Percentiles rank a stretch among this genome's conserved stretches.
These are phyloP conservation scores for Gossypium trilobum DNA, from an alignment of 441 rosid genomes.

Conservation along the genomic window DNA sequence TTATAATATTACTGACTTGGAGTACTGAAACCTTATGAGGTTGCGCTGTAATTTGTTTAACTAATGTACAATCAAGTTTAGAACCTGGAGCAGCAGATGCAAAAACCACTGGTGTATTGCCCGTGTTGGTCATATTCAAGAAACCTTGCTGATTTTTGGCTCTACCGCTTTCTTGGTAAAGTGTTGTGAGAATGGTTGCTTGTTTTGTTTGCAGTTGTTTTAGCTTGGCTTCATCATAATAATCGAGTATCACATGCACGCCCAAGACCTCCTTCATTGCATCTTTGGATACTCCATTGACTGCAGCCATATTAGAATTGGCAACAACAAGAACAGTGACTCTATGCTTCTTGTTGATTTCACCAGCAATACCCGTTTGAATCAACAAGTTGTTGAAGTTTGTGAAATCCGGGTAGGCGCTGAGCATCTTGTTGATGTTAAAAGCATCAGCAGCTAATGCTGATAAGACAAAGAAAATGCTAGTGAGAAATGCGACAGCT, in stretches of 20 bases:
- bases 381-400: slow-evolving; percentile 19
- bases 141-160: slow-evolving; percentile 24
- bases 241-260: slow-evolving; percentile 30
- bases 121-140: slow-evolving; percentile 15
- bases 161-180: slow-evolving; percentile 24
- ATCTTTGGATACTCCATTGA: neutral
- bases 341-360: slow-evolving; percentile 20
- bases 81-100: slow-evolving; percentile 19
- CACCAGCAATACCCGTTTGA: slow-evolving; percentile 12
- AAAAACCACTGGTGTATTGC: slow-evolving; percentile 12
- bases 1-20: slow-evolving; percentile 20
- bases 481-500: neutral
- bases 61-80: slow-evolving; percentile 3
- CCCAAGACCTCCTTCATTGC: slow-evolving; percentile 11
- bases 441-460: slow-evolving; percentile 18
- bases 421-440: slow-evolving; percentile 25
- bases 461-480: slow-evolving; percentile 1
- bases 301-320: slow-evolving; percentile 12
- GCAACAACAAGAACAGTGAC: slow-evolving; percentile 26
- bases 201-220: neutral
- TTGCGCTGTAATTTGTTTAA: slow-evolving; percentile 17
- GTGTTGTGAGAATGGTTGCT: slow-evolving; percentile 19
- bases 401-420: slow-evolving; percentile 18
- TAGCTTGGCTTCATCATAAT: slow-evolving; percentile 22
- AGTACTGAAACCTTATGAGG: slow-evolving; percentile 25